Conservation (phyloP, 805 yeast genomes). For the Trichomonascus vanleenenianus region DNA sequence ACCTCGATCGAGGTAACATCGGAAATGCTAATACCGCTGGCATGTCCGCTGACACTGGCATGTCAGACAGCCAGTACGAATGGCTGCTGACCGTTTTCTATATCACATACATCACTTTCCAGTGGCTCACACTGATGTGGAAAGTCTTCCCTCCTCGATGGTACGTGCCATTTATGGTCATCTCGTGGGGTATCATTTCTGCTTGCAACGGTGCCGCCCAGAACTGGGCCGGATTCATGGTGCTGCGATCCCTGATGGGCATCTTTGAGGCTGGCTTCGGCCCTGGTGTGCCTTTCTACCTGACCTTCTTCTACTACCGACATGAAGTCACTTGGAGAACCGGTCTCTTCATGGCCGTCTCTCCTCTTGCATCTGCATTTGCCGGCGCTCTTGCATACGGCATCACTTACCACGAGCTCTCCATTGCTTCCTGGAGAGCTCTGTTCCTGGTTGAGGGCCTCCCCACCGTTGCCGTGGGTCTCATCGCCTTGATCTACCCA, state of each 20-base stretch:
- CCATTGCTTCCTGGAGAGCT: slow-evolving; percentile 36
- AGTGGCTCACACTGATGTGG: slow-evolving; percentile 35
- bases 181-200: slow-evolving; percentile 41
- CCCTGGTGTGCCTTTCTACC: slow-evolving; percentile 27
- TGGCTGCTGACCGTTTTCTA: slow-evolving; percentile 39
- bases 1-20: slow-evolving; percentile 44
- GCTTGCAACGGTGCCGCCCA: slow-evolving; percentile 40
- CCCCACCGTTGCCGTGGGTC: slow-evolving; percentile 35
- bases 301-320: slow-evolving; percentile 26
- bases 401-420: slow-evolving; percentile 21
- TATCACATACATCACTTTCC: slow-evolving; percentile 40
- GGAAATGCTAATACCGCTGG: slow-evolving; percentile 48
- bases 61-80: slow-evolving; percentile 37
- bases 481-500: slow-evolving; percentile 19
- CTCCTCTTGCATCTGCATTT: slow-evolving; percentile 47
- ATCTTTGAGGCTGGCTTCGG: slow-evolving; percentile 26
- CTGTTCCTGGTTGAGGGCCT: slow-evolving; percentile 41
- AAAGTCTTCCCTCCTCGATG: slow-evolving; percentile 37
- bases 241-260: slow-evolving; percentile 36
- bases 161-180: slow-evolving; percentile 40
- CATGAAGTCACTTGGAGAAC: slow-evolving; percentile 25
- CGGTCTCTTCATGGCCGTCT: slow-evolving; percentile 24
- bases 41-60: slow-evolving; percentile 35
- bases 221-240: slow-evolving; percentile 35
- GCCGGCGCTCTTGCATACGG: slow-evolving; percentile 44